Conservation (phyloP, 2,329 filamentous ascomycete genomes). For the Botryotinia narcissicola region DNA sequence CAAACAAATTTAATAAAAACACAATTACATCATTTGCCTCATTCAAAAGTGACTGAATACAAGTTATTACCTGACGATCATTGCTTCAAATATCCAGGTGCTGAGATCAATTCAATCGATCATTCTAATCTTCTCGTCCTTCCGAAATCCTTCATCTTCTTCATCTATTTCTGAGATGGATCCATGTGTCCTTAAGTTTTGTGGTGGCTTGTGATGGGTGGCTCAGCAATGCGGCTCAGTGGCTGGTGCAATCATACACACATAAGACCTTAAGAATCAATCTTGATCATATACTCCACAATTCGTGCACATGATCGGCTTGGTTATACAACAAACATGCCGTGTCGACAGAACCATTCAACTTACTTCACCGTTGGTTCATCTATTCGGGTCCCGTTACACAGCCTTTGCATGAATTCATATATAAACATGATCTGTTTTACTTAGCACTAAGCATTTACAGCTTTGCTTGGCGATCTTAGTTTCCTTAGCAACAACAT, state of each 20-base stretch:
- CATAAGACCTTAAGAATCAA: not conserved
- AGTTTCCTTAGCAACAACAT: not conserved
- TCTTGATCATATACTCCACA: not conserved
- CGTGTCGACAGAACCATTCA: not conserved
- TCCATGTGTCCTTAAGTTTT: not conserved
- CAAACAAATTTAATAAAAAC: not conserved
- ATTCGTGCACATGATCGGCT: not conserved
- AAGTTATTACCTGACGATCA: not conserved
- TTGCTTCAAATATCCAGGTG: not conserved
- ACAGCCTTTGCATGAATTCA: not conserved
- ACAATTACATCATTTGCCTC: not conserved
- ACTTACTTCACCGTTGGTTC: not conserved
- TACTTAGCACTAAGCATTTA: not conserved
- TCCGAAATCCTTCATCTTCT: not conserved
- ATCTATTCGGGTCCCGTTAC: not conserved
- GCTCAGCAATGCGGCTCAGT: not conserved
- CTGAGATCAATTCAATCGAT: not conserved
- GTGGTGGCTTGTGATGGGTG: not conserved
- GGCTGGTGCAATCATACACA: not conserved
- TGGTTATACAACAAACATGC: not conserved
- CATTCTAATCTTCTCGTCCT: not conserved
- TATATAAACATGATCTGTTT: not conserved
- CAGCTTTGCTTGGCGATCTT: not conserved
- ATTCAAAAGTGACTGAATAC: not conserved
- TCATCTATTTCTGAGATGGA: not conserved